These are phyloP conservation scores for Verticillium zaregamsianum DNA, from an alignment of 2,329 filamentous ascomycete species.

Conservation along the genomic window DNA sequence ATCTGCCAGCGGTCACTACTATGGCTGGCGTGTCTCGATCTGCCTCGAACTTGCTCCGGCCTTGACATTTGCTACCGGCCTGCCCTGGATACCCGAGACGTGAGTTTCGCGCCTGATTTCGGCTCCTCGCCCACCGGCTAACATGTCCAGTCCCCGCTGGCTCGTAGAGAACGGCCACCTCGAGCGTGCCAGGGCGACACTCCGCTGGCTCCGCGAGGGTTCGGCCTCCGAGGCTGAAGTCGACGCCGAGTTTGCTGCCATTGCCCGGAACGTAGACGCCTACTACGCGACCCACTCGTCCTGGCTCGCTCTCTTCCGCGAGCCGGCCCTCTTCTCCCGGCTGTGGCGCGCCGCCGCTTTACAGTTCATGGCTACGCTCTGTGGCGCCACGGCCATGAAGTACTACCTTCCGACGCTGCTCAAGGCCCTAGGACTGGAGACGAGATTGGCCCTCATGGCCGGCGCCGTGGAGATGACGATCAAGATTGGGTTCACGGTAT, in stretches of 20 bases:
- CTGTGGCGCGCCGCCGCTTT: constrained; percentile 53
- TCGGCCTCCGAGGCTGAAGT: constrained; percentile 29
- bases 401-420: constrained; percentile 55
- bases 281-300: constrained; percentile 29
- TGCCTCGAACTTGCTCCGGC: constrained; percentile 48
- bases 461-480: constrained; percentile 53
- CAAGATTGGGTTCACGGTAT: constrained; percentile 51
- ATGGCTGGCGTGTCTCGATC: constrained; percentile 51
- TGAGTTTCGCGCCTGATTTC: constrained; percentile 21
- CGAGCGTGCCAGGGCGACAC: constrained; percentile 36
- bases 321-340: constrained; percentile 42
- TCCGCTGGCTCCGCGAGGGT: constrained; percentile 46
- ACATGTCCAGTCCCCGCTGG: constrained; percentile 47
- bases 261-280: constrained; percentile 36
- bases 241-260: constrained; percentile 39
- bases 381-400: constrained; percentile 56
- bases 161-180: constrained; percentile 45
- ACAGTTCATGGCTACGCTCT: constrained; percentile 59
- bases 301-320: constrained; percentile 45
- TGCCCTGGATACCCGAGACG: constrained; percentile 52
- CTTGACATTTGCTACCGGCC: constrained; percentile 40
- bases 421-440: constrained; percentile 42
- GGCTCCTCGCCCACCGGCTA: constrained; percentile 1
- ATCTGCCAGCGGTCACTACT: constrained; percentile 31
- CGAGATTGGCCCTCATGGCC: constrained; percentile 44